These are phyloP conservation scores for Lipomyces orientalis DNA, from an alignment of 805 yeast genomes.

Conservation along the genomic window DNA sequence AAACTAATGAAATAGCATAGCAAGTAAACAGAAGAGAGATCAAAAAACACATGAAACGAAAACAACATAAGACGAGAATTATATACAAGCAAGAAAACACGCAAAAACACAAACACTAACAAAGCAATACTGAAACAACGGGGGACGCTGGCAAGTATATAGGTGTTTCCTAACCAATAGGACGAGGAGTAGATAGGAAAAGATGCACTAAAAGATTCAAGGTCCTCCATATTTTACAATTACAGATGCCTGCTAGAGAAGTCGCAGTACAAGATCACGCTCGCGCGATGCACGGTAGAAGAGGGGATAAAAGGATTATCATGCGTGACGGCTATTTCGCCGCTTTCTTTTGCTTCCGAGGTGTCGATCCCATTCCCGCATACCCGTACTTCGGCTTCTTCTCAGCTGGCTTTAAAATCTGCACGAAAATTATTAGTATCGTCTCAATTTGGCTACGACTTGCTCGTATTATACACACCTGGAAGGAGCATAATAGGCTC, in stretches of 20 bases:
- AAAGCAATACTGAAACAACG: not conserved
- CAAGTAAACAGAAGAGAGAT: not conserved
- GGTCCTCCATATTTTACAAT: constrained; percentile 4
- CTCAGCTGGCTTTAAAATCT: constrained; percentile 94
- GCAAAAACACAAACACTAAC: not conserved
- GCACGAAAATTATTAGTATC: constrained; percentile 50
- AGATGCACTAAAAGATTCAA: not conserved
- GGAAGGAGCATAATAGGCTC: constrained; percentile 88
- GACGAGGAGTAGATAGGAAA: constrained; percentile 3
- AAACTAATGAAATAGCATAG: not conserved
- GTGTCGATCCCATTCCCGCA: constrained; percentile 43
- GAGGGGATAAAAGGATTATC: not conserved
- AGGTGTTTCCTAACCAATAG: constrained; percentile 16
- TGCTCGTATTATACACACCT: constrained; percentile 28
- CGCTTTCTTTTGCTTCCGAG: constrained; percentile 35
- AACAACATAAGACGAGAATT: constrained; percentile 3
- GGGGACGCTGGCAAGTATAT: not conserved
- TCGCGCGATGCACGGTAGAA: not conserved
- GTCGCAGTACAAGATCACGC: not conserved
- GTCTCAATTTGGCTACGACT: not conserved
- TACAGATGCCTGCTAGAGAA: not conserved
- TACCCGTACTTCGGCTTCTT: constrained; percentile 76
- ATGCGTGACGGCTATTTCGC: constrained; percentile 15
- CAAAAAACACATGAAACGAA: constrained; percentile 5
- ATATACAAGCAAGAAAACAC: constrained; percentile 6